Base-by-base conservation (phyloP, 805 yeast genomes). In the Saccharomycopsis babjevae region DNA sequence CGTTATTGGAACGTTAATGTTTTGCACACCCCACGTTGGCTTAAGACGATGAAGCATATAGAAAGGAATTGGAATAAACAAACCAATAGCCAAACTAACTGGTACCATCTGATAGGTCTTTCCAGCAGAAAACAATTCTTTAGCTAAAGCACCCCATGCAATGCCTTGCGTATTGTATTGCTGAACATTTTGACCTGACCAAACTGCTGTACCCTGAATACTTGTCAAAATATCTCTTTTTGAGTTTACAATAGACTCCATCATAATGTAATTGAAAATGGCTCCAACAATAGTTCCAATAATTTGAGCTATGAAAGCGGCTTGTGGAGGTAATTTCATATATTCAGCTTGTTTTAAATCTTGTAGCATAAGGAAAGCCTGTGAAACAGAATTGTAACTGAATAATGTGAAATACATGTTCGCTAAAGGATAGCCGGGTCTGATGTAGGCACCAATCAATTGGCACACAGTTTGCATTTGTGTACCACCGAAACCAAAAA, bases 271-370 rank as follows among this genome's bases (percentile, higher is more conserved):
- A 66, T 67, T 65, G 30, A 70, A 66, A 50, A 77, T 66, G 38
- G 76, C 72, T 15, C 78, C 76, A 22, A 76, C 64, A 28, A 78
- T 67, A 30, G 80, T 75, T 20, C 76, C 71, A 56, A 70, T 70
- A 43, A 77, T 67, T 68, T 76, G 83, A 61, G 71, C 75, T 61
- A 77, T 72, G 69, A 83, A 83, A 50, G 82, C 72, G 1, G 84
- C 72, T 62, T 81, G 72, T 20, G 87, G 87, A 0, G 86, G 81
- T 15, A 83, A 74, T 64, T 82, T 82, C 69, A 81, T 72, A 68
- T 83, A 83, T 65, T 83, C 81, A 1, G 79, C 86, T 72, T 80
- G 69, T 64, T 83, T 83, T 69, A 79, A 76, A 67, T 82, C 84
- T 32, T 79, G 72, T 46, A 78, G 74, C 67, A 79, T 75, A 62